A percentile compares a stretch with the other conserved stretches of the same genome.
Conservation (phyloP, 1,284 basidiomycete species). For the Ceratobasidium sp. region DNA sequence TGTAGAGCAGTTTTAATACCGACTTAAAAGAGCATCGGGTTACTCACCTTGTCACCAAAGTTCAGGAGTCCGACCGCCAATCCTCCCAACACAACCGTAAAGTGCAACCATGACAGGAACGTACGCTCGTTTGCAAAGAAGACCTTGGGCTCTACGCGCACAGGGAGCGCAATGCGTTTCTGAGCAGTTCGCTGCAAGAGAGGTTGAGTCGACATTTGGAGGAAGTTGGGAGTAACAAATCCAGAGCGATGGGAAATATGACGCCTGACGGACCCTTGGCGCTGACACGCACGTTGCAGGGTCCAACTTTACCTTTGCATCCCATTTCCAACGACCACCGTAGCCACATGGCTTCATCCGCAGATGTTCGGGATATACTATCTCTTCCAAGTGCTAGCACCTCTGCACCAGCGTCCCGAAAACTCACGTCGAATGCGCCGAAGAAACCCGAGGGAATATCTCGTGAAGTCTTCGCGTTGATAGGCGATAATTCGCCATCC, state of each 20-base stretch:
- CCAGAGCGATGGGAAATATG: slow-evolving; percentile 22
- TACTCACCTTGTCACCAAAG: slow-evolving; percentile 91
- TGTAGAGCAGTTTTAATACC: slow-evolving; percentile 9
- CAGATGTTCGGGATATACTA: slow-evolving; percentile 85
- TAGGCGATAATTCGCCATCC: slow-evolving; percentile 90
- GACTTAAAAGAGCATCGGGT: not conserved
- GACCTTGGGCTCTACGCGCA: slow-evolving; percentile 94
- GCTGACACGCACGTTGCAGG: slow-evolving; percentile 39
- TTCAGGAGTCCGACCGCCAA: slow-evolving; percentile 96
- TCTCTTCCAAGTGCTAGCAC: slow-evolving; percentile 66
- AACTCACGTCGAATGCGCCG: slow-evolving; percentile 50
- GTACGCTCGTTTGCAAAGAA: slow-evolving; percentile 95
- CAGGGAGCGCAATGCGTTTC: slow-evolving; percentile 95
- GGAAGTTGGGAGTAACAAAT: slow-evolving; percentile 45
- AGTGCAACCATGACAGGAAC: slow-evolving; percentile 96
- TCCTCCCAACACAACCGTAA: slow-evolving; percentile 92
- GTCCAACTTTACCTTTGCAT: not conserved
- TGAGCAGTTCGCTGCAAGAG: slow-evolving; percentile 95
- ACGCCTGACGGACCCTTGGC: slow-evolving; percentile 34
- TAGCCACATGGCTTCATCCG: slow-evolving; percentile 62
- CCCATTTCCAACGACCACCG: slow-evolving; percentile 27
- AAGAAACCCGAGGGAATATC: slow-evolving; percentile 91
- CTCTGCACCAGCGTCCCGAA: slow-evolving; percentile 58
- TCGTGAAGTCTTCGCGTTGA: slow-evolving; percentile 91
- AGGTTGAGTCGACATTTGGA: slow-evolving; percentile 94